Conservation (phyloP, 441 rosid species). For the Macaranga tanarius region DNA sequence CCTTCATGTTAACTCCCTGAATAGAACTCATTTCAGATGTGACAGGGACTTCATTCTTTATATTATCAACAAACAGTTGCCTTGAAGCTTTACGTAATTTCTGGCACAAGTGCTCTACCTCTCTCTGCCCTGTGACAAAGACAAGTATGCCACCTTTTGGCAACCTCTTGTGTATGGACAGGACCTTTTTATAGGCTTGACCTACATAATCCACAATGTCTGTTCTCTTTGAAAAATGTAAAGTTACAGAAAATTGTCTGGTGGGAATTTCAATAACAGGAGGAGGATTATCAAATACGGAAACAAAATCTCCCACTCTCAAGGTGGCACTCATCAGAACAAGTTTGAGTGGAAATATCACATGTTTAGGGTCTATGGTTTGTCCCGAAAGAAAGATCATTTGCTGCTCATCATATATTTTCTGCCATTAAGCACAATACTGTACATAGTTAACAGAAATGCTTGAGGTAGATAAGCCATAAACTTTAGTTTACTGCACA, state of each 20-base stretch:
- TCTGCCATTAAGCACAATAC: slow-evolving; percentile 38
- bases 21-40: slow-evolving; percentile 34
- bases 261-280: slow-evolving; percentile 77
- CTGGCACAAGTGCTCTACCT: slow-evolving; percentile 76
- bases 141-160: slow-evolving; percentile 94
- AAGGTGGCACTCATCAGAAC: slow-evolving; percentile 93
- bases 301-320: slow-evolving; percentile 73
- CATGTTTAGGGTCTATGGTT: slow-evolving; percentile 42
- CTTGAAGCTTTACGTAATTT: slow-evolving; percentile 63
- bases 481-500: slow-evolving; percentile 45
- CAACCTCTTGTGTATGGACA: slow-evolving; percentile 79
- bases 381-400: slow-evolving; percentile 53
- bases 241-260: slow-evolving; percentile 72
- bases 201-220: slow-evolving; percentile 79
- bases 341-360: slow-evolving; percentile 71
- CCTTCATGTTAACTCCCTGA: slow-evolving; percentile 61
- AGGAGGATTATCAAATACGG: slow-evolving; percentile 63
- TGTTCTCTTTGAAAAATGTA: slow-evolving; percentile 82
- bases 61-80: slow-evolving; percentile 35
- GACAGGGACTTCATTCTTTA: slow-evolving; percentile 22
- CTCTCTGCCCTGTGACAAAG: slow-evolving; percentile 95
- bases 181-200: slow-evolving; percentile 81
- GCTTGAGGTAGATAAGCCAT: slow-evolving; percentile 1
- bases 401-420: slow-evolving; percentile 57
- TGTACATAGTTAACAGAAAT: slow-evolving; percentile 16